These are phyloP conservation scores for Botrytis paeoniae DNA, from an alignment of 2,329 filamentous ascomycete species.

Conservation along the genomic window DNA sequence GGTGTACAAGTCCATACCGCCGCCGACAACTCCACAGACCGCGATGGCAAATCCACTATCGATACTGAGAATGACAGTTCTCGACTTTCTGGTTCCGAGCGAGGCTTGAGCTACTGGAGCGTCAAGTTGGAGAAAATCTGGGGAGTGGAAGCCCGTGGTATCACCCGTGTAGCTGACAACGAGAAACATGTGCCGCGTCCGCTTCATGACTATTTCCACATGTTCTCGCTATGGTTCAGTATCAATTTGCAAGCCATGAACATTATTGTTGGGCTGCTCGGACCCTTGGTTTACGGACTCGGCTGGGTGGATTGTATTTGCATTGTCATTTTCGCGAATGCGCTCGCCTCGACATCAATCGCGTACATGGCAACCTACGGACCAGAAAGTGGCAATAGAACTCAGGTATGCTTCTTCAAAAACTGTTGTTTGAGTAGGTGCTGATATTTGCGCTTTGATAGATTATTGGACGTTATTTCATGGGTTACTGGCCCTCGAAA, in stretches of 20 bases:
- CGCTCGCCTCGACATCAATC: conserved; percentile 51
- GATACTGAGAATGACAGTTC: not conserved
- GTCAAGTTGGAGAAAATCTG: conserved; percentile 21
- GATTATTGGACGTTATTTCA: conserved; percentile 57
- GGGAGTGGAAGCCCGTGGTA: conserved; percentile 52
- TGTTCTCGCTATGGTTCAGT: conserved; percentile 57
- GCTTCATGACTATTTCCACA: conserved; percentile 44
- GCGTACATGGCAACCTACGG: conserved; percentile 62
- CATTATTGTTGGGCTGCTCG: conserved; percentile 59
- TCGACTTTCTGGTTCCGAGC: not conserved
- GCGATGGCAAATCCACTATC: conserved; percentile 10
- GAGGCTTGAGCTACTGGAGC: conserved; percentile 15
- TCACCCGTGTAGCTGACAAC: conserved; percentile 52
- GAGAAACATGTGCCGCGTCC: conserved; percentile 49
- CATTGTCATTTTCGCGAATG: conserved; percentile 53
- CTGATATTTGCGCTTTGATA: conserved; percentile 24
- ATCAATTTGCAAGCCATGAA: conserved; percentile 61
- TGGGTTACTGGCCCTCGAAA: conserved; percentile 64
- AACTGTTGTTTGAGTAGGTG: not conserved
- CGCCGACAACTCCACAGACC: conserved; percentile 2
- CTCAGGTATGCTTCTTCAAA: conserved; percentile 46
- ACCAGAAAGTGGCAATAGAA: conserved; percentile 56
- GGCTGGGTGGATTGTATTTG: conserved; percentile 54
- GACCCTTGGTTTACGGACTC: conserved; percentile 54
- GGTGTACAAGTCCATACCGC: conserved; percentile 12